A percentile compares a stretch with the other conserved stretches of the same genome.
phyloP scores from a whole-genome alignment of 2,329 filamentous ascomycete genomes.

The Penicillium sp. region DNA sequence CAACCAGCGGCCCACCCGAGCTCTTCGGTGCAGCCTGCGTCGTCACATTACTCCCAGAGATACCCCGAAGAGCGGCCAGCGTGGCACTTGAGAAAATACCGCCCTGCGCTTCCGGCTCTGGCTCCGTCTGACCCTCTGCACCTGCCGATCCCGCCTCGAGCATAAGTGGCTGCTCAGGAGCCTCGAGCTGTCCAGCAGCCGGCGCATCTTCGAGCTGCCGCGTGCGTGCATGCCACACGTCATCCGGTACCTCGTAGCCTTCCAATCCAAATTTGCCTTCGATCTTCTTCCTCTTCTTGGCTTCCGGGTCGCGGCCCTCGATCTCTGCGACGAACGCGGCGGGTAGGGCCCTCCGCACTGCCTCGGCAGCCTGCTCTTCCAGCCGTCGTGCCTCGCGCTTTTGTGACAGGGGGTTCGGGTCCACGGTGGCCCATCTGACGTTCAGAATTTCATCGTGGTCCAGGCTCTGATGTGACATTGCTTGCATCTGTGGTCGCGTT shows the following conservation, averaged over 20 bases:
- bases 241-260: constrained; percentile 91
- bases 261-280: constrained; percentile 86
- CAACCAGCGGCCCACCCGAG: constrained; percentile 72
- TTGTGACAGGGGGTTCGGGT: constrained; percentile 93
- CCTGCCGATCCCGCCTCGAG: constrained; percentile 50
- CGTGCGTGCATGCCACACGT: constrained; percentile 86
- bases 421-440: constrained; percentile 93
- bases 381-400: constrained; percentile 85
- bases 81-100: constrained; percentile 84
- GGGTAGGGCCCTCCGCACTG: constrained; percentile 82
- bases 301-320: constrained; percentile 85
- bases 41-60: constrained; percentile 45
- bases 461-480: constrained; percentile 91
- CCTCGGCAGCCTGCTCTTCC: constrained; percentile 95
- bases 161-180: constrained; percentile 47
- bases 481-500: constrained; percentile 48
- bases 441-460: constrained; percentile 92
- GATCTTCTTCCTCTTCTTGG: constrained; percentile 83
- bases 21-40: constrained; percentile 47
- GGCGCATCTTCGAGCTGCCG: constrained; percentile 66
- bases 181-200: constrained; percentile 60
- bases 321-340: constrained; percentile 91
- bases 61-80: constrained; percentile 71
- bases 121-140: constrained; percentile 19
- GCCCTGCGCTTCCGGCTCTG: constrained; percentile 35